A percentile compares a stretch with the other conserved stretches of the same genome.
Evolutionary conservation across 371 early-diverging fungal species (phyloP).

Genomic region (Smittium culicis): DNA sequence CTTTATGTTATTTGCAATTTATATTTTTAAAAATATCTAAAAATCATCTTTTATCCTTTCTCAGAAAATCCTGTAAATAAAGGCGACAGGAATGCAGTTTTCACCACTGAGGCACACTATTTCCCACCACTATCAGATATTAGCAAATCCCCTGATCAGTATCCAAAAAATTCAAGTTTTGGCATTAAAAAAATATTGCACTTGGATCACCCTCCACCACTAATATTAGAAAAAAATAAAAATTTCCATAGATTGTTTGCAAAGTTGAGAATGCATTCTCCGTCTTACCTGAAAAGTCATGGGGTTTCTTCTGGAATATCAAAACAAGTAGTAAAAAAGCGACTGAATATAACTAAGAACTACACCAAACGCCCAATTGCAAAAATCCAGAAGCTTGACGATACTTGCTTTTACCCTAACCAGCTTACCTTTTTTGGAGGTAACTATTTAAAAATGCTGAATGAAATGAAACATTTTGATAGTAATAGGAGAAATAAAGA

Average conservation of each 20-base stretch:
- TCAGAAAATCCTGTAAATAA: conserved; percentile 41
- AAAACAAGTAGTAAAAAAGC: conserved; percentile 2
- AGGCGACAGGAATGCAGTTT: conserved; percentile 61
- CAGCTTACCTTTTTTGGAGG: background rate
- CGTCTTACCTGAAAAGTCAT: conserved; percentile 9
- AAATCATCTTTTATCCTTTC: too few species aligned
- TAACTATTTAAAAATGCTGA: background rate
- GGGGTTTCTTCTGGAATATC: conserved; percentile 15
- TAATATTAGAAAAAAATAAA: background rate
- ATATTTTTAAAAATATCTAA: too few species aligned
- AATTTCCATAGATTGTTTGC: background rate
- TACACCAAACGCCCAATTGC: background rate
- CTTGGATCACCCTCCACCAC: conserved; percentile 15
- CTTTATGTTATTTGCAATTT: too few species aligned
- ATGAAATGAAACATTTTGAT: background rate
- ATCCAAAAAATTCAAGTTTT: conserved; percentile 22
- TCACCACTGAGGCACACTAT: conserved; percentile 53
- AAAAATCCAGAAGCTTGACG: background rate
- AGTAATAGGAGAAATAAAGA: background rate
- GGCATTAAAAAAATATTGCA: conserved; percentile 16
- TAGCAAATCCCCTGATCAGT: conserved; percentile 17
- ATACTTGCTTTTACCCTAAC: background rate
- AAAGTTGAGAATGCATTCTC: conserved; percentile 1
- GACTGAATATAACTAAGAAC: too few species aligned
- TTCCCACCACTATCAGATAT: conserved; percentile 23